Evolutionary conservation across 2,329 filamentous ascomycete genomes (phyloP).

Genomic region (Diaporthe eres): DNA sequence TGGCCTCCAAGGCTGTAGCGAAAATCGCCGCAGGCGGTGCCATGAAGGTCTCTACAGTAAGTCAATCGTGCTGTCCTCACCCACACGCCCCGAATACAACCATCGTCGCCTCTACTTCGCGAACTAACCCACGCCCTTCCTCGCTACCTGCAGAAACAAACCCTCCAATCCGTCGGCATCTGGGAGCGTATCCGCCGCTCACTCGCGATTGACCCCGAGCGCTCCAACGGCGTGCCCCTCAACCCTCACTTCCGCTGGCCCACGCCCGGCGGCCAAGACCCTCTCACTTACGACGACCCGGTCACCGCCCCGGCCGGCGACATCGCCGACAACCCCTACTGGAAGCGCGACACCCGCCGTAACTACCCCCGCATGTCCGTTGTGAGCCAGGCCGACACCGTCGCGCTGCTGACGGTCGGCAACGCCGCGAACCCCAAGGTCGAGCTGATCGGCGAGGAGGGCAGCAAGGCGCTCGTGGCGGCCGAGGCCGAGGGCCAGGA

Average conservation of each 20-base stretch:
- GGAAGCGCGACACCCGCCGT: constrained; percentile 91
- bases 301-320: constrained; percentile 88
- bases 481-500: constrained; percentile 82
- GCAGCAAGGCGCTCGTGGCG: constrained; percentile 77
- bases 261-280: constrained; percentile 80
- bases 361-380: constrained; percentile 85
- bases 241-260: constrained; percentile 95
- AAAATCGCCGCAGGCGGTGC: constrained; percentile 69
- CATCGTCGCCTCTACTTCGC: constrained; percentile 7
- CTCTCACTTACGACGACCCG: constrained; percentile 82
- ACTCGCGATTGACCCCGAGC: constrained; percentile 86
- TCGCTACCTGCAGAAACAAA: constrained; percentile 83
- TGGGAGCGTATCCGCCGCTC: constrained; percentile 87
- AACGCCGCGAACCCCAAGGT: constrained; percentile 86
- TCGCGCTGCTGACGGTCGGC: constrained; percentile 86
- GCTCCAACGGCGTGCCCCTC: constrained; percentile 91
- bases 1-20: constrained; percentile 73
- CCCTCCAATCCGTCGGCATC: constrained; percentile 88
- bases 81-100: constrained; percentile 29
- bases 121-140: constrained; percentile 39
- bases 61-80: constrained; percentile 43
- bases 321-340: constrained; percentile 93
- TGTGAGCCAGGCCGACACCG: constrained; percentile 87
- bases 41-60: constrained; percentile 72
- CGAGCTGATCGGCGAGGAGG: constrained; percentile 78